Base-by-base conservation (phyloP, 2,329 filamentous ascomycete genomes). In the Metarhizium humberi region DNA sequence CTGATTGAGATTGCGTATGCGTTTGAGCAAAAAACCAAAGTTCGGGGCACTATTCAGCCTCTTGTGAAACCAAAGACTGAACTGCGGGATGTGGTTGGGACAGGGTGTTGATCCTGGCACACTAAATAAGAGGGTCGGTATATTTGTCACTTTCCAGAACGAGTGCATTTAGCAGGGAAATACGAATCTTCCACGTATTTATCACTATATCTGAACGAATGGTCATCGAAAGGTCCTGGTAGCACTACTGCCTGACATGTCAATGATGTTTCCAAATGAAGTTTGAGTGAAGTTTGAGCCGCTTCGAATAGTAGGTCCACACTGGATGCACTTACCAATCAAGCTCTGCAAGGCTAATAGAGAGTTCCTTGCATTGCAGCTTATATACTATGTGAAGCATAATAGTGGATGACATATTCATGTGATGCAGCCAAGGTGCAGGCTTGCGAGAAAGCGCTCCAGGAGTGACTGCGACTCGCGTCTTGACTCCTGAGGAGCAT, bases 1-100 rank as follows among this genome's bases (percentile, higher is more conserved):
- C 63, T 88, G 57, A 80, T 88, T 56, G 80, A 80, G 1, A 76
- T 82, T 64, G 85, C 84, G 7, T 88, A 85, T 72, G 84, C 83
- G 2, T 87, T 81, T 67, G 85, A 89, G 71, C 83, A 86, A 70
- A 71, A 74, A 61, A 85, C 69, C 1, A 52, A 59, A 36, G 62
- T 63, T 2, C 61, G 69, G 14, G 52, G 62, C 7, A 60, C 60
- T 48, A 55, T 67, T 5, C 53, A 58, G 32, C 69, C 69, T 2
- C 63, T 64, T 40, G 57, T 70, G 1, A 52, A 60, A 34, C 70
- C 70, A 3, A 62, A 53, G n/a, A 68, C 65, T 2, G 68, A 72
- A 56, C 55, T 72, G 29, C 57, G 54, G 0, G 66, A 70, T 40
- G 54, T 62, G n/a, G 50, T 63, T 36, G 20, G 34, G 25, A 25